Percentiles rank a stretch among this genome's conserved stretches.
These are phyloP conservation scores for Mycena filopes DNA, from an alignment of 768 basidiomycete genomes.

Conservation along the genomic window DNA sequence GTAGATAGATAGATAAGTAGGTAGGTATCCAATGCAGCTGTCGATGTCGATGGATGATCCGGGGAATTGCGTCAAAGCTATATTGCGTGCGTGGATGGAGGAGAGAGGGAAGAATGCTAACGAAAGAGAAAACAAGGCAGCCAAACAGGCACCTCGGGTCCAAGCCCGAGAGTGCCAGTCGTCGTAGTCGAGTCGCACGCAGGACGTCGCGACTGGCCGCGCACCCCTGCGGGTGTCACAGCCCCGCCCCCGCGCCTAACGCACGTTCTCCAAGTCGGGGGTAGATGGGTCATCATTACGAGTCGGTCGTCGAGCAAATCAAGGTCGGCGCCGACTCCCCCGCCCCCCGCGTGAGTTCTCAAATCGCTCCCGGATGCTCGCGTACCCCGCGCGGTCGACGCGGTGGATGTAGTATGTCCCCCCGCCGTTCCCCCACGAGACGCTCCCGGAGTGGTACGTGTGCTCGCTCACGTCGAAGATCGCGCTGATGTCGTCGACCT, in stretches of 20 bases:
- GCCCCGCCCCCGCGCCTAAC: no score
- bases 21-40: no score
- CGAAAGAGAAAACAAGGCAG: no score
- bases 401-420: constrained; percentile 82
- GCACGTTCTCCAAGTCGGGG: no score
- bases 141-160: no score
- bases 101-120: background rate
- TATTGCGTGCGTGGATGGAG: constrained; percentile 4
- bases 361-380: constrained; percentile 64
- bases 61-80: constrained; percentile 13
- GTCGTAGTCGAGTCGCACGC: no score
- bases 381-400: constrained; percentile 79
- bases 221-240: no score
- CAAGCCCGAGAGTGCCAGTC: no score
- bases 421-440: constrained; percentile 82
- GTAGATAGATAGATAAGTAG: background rate
- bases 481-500: constrained; percentile 83
- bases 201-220: no score
- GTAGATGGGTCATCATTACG: no score
- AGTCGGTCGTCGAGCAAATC: background rate
- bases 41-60: constrained; percentile 8
- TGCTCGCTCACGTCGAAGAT: constrained; percentile 83
- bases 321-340: constrained; percentile 30
- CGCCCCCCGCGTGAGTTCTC: constrained; percentile 56
- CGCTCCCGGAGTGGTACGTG: constrained; percentile 75